phyloP scores from a whole-genome alignment of 495 filamentous ascomycete genomes.

The Penicillium fimorum region DNA sequence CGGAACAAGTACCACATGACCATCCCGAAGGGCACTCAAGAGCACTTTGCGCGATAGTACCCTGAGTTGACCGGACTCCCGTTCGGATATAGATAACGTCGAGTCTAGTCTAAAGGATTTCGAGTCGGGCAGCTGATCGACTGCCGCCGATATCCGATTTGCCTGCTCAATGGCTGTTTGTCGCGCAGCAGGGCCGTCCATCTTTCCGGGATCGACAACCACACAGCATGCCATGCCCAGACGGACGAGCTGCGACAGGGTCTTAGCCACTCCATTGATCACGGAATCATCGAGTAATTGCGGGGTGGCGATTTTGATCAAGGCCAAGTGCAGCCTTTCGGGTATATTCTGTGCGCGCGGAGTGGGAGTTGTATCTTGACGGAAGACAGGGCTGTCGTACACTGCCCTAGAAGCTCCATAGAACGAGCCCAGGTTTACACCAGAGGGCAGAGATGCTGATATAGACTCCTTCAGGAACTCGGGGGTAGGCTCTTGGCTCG shows the following conservation, averaged over 20 bases:
- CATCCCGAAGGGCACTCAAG: conserved; percentile 66
- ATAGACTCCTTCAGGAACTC: conserved; percentile 20
- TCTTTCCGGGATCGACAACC: conserved; percentile 67
- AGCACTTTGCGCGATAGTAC: conserved; percentile 61
- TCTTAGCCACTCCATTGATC: conserved; percentile 74
- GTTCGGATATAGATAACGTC: conserved; percentile 49
- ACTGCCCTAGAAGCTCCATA: conserved; percentile 60
- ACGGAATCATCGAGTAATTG: conserved; percentile 65
- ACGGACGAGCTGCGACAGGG: conserved; percentile 74
- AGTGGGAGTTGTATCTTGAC: conserved; percentile 44
- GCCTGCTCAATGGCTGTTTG: conserved; percentile 58
- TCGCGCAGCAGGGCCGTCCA: conserved; percentile 37
- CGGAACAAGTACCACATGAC: conserved; percentile 75
- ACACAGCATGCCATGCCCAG: conserved; percentile 80
- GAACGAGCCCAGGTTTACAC: conserved; percentile 62
- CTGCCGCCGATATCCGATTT: conserved; percentile 69
- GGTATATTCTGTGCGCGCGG: conserved; percentile 29
- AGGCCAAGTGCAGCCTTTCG: conserved; percentile 68
- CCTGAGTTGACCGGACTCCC: conserved; percentile 30
- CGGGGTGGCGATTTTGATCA: conserved; percentile 79
- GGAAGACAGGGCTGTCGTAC: conserved; percentile 62
- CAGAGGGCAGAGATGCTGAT: conserved; percentile 32
- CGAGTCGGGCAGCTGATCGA: conserved; percentile 63
- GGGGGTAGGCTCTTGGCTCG: conserved; percentile 18
- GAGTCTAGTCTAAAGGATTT: conserved; percentile 69